Conservation (phyloP, 1,139 yeast genomes). For the Saccharomycopsis crataegensis region DNA sequence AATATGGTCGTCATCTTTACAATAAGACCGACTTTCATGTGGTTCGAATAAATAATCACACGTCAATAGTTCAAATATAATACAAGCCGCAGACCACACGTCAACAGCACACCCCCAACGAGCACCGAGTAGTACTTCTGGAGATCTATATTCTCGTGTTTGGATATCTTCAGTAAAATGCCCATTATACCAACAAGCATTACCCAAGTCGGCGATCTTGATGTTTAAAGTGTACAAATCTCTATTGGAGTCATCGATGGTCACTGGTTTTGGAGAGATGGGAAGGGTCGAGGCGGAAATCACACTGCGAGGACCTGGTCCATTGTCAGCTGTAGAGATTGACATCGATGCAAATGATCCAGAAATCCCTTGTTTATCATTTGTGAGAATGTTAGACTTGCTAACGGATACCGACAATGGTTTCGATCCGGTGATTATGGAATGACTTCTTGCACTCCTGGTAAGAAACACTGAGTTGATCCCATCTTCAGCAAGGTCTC, state of each 20-base stretch:
- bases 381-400: conserved; percentile 4
- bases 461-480: conserved; percentile 1
- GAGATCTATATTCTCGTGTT: conserved; percentile 79
- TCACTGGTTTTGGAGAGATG: background rate
- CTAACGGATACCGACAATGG: conserved; percentile 76
- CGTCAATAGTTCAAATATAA: conserved; percentile 71
- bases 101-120: conserved; percentile 83
- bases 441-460: conserved; percentile 5
- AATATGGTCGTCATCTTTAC: conserved; percentile 78
- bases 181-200: conserved; percentile 66
- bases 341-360: conserved; percentile 27
- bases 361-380: conserved; percentile 2
- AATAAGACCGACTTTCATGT: conserved; percentile 51
- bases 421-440: conserved; percentile 70
- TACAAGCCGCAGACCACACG: conserved; percentile 79
- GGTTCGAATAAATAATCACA: conserved; percentile 87
- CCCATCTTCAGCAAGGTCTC: background rate
- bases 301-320: background rate
- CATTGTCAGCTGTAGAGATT: conserved; percentile 16
- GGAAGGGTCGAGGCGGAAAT: background rate
- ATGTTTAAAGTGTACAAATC: conserved; percentile 26
- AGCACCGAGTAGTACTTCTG: conserved; percentile 59
- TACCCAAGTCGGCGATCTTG: conserved; percentile 80
- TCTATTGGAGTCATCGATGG: conserved; percentile 1
- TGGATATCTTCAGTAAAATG: conserved; percentile 79